phyloP scores from a whole-genome alignment of 768 basidiomycete species.

The Tremella fuciformis region DNA sequence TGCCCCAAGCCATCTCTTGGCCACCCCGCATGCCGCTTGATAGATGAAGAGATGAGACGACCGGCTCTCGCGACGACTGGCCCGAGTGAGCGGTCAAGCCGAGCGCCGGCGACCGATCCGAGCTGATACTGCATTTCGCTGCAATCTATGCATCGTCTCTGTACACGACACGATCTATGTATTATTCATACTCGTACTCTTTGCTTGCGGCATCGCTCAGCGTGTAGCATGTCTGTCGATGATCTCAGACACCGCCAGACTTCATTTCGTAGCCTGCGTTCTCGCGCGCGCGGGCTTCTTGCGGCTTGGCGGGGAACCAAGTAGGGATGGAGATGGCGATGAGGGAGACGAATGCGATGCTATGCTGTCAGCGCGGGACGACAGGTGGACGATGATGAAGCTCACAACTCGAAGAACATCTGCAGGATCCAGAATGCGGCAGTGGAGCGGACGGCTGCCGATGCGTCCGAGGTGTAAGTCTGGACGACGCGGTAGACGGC shows the following conservation, averaged over 20 bases:
- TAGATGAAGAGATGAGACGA: too few relatives aligned
- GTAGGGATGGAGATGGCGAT: conserved; percentile 28
- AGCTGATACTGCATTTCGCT: too few relatives aligned
- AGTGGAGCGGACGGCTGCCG: conserved; percentile 3
- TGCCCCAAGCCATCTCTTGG: too few relatives aligned
- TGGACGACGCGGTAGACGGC: conserved; percentile 20
- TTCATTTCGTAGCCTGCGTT: neutral
- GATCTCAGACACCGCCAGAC: neutral
- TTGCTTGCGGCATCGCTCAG: too few relatives aligned
- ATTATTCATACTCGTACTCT: too few relatives aligned
- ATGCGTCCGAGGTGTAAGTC: conserved; percentile 1
- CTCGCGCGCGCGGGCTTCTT: neutral
- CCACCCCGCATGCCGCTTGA: too few relatives aligned
- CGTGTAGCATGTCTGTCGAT: too few relatives aligned
- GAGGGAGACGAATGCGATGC: conserved; percentile 24
- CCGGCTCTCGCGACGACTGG: too few relatives aligned
- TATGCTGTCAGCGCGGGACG: conserved; percentile 10
- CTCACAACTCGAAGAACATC: conserved; percentile 25
- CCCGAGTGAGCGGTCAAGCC: too few relatives aligned
- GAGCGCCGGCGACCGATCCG: too few relatives aligned
- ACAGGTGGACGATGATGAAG: neutral
- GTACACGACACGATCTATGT: too few relatives aligned
- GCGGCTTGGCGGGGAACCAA: conserved; percentile 17
- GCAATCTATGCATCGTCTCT: too few relatives aligned
- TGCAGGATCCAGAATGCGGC: conserved; percentile 25